A percentile compares a stretch with the other conserved stretches of the same genome.
These are phyloP conservation scores for Helotiales sp. DNA, from an alignment of 2,329 filamentous ascomycete genomes.

Conservation along the genomic window DNA sequence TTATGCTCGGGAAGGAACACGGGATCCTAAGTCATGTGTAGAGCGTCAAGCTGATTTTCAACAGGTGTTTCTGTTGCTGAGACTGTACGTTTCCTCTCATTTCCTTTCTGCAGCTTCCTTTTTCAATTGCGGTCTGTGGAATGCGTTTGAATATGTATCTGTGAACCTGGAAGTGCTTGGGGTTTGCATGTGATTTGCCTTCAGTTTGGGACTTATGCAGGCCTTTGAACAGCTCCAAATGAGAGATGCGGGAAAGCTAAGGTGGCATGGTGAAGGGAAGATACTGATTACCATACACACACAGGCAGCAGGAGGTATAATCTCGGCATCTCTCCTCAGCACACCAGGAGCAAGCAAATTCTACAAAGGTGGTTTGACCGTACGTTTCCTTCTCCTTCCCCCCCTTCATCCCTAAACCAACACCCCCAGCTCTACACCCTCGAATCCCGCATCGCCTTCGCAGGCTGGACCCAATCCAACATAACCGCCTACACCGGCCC, in stretches of 20 bases:
- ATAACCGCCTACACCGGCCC: slow-evolving; percentile 58
- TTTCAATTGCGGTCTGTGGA: neutral
- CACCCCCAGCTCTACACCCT: slow-evolving; percentile 32
- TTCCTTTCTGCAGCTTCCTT: neutral
- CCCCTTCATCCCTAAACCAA: neutral
- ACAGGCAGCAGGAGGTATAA: slow-evolving; percentile 61
- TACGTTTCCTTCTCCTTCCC: slow-evolving; percentile 20
- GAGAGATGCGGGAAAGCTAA: neutral
- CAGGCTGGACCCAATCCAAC: slow-evolving; percentile 57
- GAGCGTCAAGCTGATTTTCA: too few relatives aligned
- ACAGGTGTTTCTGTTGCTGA: slow-evolving; percentile 62
- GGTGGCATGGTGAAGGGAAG: neutral
- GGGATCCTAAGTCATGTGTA: too few relatives aligned
- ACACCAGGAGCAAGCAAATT: slow-evolving; percentile 56
- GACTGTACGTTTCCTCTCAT: slow-evolving; percentile 44
- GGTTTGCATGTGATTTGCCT: neutral
- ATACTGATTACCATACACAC: neutral
- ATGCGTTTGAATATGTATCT: neutral
- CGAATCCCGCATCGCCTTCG: slow-evolving; percentile 33
- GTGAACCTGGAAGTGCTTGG: too few relatives aligned
- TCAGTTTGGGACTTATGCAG: neutral
- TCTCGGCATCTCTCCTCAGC: slow-evolving; percentile 58
- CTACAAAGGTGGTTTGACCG: slow-evolving; percentile 63
- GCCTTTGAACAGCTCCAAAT: neutral
- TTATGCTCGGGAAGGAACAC: too few relatives aligned